These are phyloP conservation scores for Cichorium intybus DNA, from an alignment of 140 eudicot genomes.

Conservation along the genomic window DNA sequence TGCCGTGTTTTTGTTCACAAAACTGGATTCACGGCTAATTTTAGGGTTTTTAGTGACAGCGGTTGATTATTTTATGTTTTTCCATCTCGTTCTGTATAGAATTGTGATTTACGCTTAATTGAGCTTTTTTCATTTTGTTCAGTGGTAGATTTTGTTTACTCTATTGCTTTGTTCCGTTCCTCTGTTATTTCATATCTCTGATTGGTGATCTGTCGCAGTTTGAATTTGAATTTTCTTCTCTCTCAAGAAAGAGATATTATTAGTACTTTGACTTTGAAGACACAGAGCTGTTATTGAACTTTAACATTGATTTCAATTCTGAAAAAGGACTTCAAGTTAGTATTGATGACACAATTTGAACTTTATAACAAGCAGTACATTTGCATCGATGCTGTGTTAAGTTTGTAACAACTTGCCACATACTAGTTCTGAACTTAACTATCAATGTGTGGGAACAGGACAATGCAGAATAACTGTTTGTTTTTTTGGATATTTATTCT, in stretches of 20 bases:
- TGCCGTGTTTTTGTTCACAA: neutral
- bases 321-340: slow-evolving; percentile 1
- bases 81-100: neutral
- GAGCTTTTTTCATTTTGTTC: slow-evolving; percentile 1
- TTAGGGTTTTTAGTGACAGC: slow-evolving; percentile 19
- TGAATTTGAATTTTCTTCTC: neutral
- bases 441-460: neutral
- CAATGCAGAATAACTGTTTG: neutral
- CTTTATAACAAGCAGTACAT: neutral
- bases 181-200: neutral
- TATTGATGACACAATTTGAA: neutral
- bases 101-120: slow-evolving; percentile 2
- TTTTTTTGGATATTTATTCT: neutral
- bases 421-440: neutral
- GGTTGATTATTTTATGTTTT: neutral
- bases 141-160: neutral
- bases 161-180: neutral
- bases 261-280: slow-evolving; percentile 11
- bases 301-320: neutral
- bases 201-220: slow-evolving; percentile 1
- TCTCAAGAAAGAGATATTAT: neutral
- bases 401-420: neutral
- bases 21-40: slow-evolving; percentile 10
- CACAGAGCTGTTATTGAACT: neutral
- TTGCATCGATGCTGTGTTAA: slow-evolving; percentile 3